These are phyloP conservation scores for Malassezia vespertilionis DNA, from an alignment of 1,284 basidiomycete genomes.

Conservation along the genomic window DNA sequence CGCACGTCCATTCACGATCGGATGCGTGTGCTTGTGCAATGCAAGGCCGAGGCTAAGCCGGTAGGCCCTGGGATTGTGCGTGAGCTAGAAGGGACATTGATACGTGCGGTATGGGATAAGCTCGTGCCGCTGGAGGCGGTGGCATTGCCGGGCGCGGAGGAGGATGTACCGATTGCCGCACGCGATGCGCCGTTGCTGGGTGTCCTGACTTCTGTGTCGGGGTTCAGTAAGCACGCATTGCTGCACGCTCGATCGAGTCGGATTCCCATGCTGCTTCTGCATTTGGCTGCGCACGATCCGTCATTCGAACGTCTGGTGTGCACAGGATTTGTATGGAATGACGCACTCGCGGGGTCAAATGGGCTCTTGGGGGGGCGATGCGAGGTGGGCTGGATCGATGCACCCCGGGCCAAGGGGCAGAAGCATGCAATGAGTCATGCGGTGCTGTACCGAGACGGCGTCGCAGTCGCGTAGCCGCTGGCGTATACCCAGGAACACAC, in stretches of 20 bases:
- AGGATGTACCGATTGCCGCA: constrained; percentile 16
- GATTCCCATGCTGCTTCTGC: constrained; percentile 23
- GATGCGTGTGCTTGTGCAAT: constrained; percentile 70
- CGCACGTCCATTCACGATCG: constrained; percentile 42
- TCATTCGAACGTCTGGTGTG: constrained; percentile 1
- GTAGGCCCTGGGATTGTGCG: constrained; percentile 66
- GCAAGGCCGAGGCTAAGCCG: constrained; percentile 75
- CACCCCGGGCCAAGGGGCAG: not conserved
- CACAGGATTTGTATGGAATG: constrained; percentile 16
- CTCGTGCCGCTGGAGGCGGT: not conserved
- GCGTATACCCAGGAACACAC: too few species aligned
- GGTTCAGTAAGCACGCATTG: constrained; percentile 29
- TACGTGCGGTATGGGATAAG: constrained; percentile 18
- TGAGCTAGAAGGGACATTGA: constrained; percentile 58
- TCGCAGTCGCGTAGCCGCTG: constrained; percentile 1
- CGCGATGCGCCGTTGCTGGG: constrained; percentile 1
- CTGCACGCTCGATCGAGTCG: constrained; percentile 24
- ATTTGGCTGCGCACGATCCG: constrained; percentile 12
- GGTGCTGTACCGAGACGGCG: constrained; percentile 3
- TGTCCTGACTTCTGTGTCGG: constrained; percentile 16
- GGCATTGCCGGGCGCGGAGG: constrained; percentile 10
- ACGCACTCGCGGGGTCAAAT: constrained; percentile 5
- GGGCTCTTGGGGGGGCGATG: constrained; percentile 6
- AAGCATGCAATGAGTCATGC: not conserved
- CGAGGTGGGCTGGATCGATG: constrained; percentile 8